phyloP scores from a whole-genome alignment of 176 grass and related monocot genomes.

The Aegilops speltoides region DNA sequence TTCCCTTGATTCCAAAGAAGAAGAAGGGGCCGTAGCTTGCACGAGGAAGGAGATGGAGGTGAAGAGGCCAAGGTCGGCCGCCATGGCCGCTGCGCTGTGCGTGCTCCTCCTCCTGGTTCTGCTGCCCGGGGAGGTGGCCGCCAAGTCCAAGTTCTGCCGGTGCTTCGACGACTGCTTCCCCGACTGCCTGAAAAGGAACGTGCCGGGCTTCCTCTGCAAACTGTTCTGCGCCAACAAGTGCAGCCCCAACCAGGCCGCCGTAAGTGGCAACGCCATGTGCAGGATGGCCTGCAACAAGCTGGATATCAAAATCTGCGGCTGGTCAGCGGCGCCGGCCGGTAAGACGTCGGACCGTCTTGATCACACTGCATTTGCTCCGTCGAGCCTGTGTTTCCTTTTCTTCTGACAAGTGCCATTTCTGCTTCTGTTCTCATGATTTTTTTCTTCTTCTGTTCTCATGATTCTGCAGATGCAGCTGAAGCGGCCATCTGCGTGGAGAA shows the following conservation, averaged over 20 bases:
- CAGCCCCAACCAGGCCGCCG: not conserved
- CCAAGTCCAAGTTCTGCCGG: not conserved
- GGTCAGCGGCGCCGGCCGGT: too few species aligned
- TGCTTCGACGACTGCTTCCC: not conserved
- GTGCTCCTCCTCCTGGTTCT: not conserved
- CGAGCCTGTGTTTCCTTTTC: too few species aligned
- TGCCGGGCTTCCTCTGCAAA: not conserved
- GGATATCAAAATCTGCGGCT: not conserved
- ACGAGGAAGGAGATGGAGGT: too few species aligned
- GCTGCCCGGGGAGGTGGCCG: not conserved
- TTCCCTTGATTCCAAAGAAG: not conserved
- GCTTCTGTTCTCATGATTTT: too few species aligned
- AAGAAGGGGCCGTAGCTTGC: not conserved
- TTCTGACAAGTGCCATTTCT: too few species aligned
- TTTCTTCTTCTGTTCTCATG: too few species aligned
- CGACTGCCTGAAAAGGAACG: not conserved
- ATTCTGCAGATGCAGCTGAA: too few species aligned
- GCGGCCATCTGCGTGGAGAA: too few species aligned
- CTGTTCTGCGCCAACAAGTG: not conserved
- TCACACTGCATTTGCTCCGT: too few species aligned
- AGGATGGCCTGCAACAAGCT: not conserved
- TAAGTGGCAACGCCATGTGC: not conserved
- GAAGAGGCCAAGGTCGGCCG: too few species aligned
- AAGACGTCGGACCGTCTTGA: too few species aligned
- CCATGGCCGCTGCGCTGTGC: not conserved